These are phyloP conservation scores for Plasmopara halstedii DNA, from an alignment of 352 stramenopile genomes.

Conservation along the genomic window DNA sequence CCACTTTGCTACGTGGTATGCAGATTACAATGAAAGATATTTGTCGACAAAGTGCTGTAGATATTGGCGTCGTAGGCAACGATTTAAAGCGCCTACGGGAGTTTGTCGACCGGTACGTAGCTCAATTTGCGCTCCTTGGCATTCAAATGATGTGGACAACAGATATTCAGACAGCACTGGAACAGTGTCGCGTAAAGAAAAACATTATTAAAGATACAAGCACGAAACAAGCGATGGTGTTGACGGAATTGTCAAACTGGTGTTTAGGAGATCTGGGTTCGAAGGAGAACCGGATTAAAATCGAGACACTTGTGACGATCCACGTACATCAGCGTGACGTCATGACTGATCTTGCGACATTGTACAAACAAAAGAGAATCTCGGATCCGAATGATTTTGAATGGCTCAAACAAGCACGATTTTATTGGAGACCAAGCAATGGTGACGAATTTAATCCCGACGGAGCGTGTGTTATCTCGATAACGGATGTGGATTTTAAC, in stretches of 20 bases:
- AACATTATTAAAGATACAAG: constrained; percentile 97
- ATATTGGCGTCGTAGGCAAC: constrained; percentile 89
- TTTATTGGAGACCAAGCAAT: constrained; percentile 95
- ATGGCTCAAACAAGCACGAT: constrained; percentile 98
- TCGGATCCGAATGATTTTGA: constrained; percentile 97
- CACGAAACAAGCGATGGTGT: constrained; percentile 88
- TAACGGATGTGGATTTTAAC: constrained; percentile 98
- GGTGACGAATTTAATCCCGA: constrained; percentile 92
- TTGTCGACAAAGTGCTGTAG: constrained; percentile 88
- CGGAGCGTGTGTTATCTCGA: constrained; percentile 94
- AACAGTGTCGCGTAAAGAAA: constrained; percentile 94
- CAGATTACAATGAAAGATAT: constrained; percentile 97
- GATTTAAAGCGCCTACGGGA: constrained; percentile 88
- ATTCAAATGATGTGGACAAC: constrained; percentile 97
- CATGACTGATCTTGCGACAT: constrained; percentile 88
- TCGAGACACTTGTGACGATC: constrained; percentile 97
- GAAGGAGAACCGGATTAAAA: constrained; percentile 96
- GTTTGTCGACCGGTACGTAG: constrained; percentile 93
- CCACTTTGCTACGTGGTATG: constrained; percentile 92
- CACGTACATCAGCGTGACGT: constrained; percentile 98
- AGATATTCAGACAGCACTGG: constrained; percentile 92
- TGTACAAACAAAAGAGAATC: constrained; percentile 96
- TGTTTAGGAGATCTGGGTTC: constrained; percentile 94
- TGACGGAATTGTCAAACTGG: constrained; percentile 94
- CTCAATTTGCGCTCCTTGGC: constrained; percentile 93